Conservation (phyloP, 1,284 basidiomycete species). For the Trametes sp. region DNA sequence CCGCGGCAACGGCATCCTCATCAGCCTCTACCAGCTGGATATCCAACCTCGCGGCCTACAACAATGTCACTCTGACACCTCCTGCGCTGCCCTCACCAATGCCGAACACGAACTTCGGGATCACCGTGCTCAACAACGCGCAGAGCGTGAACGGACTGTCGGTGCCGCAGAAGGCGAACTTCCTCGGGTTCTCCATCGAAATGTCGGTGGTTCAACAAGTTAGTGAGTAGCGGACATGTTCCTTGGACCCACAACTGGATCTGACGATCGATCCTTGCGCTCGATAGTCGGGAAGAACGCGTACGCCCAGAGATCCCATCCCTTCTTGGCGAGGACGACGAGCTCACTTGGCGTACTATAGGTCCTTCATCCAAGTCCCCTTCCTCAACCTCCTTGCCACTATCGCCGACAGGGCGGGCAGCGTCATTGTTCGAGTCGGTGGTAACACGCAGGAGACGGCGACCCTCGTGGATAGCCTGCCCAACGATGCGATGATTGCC, state of each 20-base stretch:
- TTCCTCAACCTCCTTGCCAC: slow-evolving; percentile 82
- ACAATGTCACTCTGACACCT: slow-evolving; percentile 32
- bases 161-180: slow-evolving; percentile 65
- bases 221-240: slow-evolving; percentile 20
- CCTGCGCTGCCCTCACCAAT: slow-evolving; percentile 30
- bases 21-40: slow-evolving; percentile 22
- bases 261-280: slow-evolving; percentile 18
- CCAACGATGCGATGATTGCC: slow-evolving; percentile 29
- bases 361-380: slow-evolving; percentile 60
- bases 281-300: slow-evolving; percentile 27
- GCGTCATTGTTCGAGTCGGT: slow-evolving; percentile 70
- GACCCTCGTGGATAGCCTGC: slow-evolving; percentile 49
- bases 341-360: slow-evolving; percentile 34
- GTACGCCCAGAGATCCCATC: slow-evolving; percentile 40
- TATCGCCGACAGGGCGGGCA: slow-evolving; percentile 65
- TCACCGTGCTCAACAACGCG: slow-evolving; percentile 35
- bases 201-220: slow-evolving; percentile 74
- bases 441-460: slow-evolving; percentile 81
- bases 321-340: slow-evolving; percentile 14
- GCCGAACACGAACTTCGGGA: slow-evolving; percentile 34
- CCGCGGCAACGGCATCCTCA: slow-evolving; percentile 13
- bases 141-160: slow-evolving; percentile 47
- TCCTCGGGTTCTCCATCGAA: slow-evolving; percentile 77
- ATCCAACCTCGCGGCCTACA: slow-evolving; percentile 33
- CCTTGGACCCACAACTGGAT: slow-evolving; percentile 15